Evolutionary conservation across 441 rosid genomes (phyloP).

Genomic region (Pelargonium citronellum): DNA sequence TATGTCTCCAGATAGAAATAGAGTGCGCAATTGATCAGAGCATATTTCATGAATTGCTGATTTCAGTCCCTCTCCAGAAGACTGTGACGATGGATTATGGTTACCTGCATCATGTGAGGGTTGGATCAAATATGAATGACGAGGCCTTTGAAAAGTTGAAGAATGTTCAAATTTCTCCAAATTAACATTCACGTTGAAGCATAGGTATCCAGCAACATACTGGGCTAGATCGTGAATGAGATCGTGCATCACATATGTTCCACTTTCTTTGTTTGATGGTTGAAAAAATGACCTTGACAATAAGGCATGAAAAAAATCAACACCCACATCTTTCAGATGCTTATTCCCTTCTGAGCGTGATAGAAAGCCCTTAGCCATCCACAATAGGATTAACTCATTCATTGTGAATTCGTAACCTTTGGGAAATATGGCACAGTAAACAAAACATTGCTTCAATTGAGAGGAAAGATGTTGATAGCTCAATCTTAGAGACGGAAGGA

Average conservation of each 20-base stretch:
- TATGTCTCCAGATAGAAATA: no score
- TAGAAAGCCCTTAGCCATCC: conserved; percentile 18
- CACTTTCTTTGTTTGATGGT: background rate
- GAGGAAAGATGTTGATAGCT: conserved; percentile 7
- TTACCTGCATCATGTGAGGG: background rate
- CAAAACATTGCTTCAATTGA: background rate
- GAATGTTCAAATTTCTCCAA: background rate
- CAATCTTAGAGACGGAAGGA: conserved; percentile 10
- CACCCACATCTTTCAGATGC: conserved; percentile 1
- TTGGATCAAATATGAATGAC: background rate
- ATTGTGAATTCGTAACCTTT: background rate
- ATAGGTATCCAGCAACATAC: background rate
- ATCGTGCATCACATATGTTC: conserved; percentile 18
- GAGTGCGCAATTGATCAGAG: no score
- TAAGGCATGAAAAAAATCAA: background rate
- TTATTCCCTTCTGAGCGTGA: background rate
- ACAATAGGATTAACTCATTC: background rate
- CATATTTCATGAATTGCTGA: no score
- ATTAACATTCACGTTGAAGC: background rate
- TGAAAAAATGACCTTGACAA: conserved; percentile 9
- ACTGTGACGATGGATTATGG: no score
- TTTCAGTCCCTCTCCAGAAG: no score
- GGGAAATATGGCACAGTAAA: conserved; percentile 14
- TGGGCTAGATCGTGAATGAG: conserved; percentile 15
- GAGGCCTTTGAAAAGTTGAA: background rate